These are phyloP conservation scores for Avena sativa DNA, from an alignment of 176 grass and related monocot genomes.

Conservation along the genomic window DNA sequence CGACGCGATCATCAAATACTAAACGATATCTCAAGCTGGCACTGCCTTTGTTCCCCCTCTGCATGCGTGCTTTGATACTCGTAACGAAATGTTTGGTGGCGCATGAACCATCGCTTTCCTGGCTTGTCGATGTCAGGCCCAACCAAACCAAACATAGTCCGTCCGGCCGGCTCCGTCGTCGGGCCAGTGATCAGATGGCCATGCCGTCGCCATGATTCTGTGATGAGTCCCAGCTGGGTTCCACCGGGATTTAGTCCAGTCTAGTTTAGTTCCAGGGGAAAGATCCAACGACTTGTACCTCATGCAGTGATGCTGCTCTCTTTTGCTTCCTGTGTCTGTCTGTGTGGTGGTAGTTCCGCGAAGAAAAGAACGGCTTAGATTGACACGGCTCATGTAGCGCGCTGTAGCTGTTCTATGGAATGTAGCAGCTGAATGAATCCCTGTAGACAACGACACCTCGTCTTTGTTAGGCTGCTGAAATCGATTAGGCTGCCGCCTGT, in stretches of 20 bases:
- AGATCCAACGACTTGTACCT: not conserved
- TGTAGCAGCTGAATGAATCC: not conserved
- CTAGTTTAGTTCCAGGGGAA: not conserved
- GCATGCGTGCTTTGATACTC: not conserved
- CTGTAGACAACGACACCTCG: not conserved
- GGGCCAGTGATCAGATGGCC: conserved; percentile 37
- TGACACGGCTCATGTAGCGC: not conserved
- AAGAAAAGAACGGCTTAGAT: not conserved
- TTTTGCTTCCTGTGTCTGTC: not conserved
- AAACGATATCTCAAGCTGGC: conserved; percentile 24
- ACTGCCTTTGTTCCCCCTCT: not conserved
- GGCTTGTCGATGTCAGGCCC: conserved; percentile 37
- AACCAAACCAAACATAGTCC: conserved; percentile 26
- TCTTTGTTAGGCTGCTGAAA: not conserved
- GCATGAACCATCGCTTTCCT: conserved; percentile 45
- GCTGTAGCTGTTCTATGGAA: not conserved
- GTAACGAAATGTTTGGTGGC: not conserved
- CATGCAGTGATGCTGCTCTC: not conserved
- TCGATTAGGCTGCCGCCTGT: too few species aligned
- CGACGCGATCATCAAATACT: not conserved
- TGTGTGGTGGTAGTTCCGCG: too few species aligned
- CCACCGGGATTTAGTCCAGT: conserved; percentile 7
- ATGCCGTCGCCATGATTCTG: not conserved
- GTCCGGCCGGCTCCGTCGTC: not conserved
- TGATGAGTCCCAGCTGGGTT: not conserved